These are phyloP conservation scores for Trypanosoma mega DNA, from an alignment of 208 protist species.

Conservation along the genomic window DNA sequence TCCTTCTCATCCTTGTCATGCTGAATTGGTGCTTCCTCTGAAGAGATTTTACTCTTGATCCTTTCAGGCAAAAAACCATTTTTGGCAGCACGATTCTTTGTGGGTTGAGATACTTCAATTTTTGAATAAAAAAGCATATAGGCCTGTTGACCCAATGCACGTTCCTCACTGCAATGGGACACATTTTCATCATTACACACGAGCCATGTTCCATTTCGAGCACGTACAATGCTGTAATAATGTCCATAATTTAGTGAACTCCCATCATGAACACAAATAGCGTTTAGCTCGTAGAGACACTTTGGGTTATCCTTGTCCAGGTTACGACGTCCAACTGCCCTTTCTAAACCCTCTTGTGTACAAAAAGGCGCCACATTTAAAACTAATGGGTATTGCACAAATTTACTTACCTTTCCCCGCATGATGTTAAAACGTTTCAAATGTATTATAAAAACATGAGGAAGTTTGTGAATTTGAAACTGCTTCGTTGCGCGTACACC, in stretches of 20 bases:
- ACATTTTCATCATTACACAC: constrained; percentile 84
- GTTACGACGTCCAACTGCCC: background rate
- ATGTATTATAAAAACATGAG: constrained; percentile 84
- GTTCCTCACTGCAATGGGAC: constrained; percentile 55
- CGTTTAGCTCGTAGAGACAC: constrained; percentile 82
- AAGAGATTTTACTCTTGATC: no score
- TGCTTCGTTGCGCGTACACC: constrained; percentile 78
- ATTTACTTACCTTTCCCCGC: constrained; percentile 64
- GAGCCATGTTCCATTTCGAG: constrained; percentile 84
- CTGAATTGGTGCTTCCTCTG: background rate
- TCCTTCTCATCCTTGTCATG: constrained; percentile 7
- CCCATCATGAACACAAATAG: constrained; percentile 88
- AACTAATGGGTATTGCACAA: constrained; percentile 58
- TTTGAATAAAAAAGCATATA: constrained; percentile 92
- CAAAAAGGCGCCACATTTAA: constrained; percentile 69
- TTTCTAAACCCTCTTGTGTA: constrained; percentile 22
- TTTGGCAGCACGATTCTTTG: background rate
- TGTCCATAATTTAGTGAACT: constrained; percentile 80
- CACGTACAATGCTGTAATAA: constrained; percentile 88
- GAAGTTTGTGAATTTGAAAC: constrained; percentile 75
- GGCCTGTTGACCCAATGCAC: constrained; percentile 65
- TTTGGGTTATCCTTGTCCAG: constrained; percentile 9
- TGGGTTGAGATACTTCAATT: constrained; percentile 11
- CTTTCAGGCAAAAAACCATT: background rate
- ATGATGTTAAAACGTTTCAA: constrained; percentile 84